phyloP scores from a whole-genome alignment of 164 flowering plant species.

The Saururus chinensis region DNA sequence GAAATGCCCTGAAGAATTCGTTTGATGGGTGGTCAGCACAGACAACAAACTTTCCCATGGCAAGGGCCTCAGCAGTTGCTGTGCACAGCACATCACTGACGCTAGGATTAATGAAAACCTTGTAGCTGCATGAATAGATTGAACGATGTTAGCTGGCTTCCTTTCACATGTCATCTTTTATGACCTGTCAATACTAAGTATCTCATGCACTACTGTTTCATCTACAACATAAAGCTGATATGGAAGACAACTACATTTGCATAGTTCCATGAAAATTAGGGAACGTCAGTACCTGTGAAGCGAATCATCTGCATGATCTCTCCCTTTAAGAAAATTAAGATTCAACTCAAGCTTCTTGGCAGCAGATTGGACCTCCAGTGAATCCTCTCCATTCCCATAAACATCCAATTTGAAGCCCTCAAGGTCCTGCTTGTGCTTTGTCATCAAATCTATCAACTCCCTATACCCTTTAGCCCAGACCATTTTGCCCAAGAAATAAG shows the following conservation, averaged over 20 bases:
- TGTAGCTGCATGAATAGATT: slow-evolving; percentile 47
- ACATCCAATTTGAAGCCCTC: slow-evolving; percentile 83
- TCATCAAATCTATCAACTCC: slow-evolving; percentile 77
- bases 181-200: neutral
- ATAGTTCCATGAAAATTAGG: neutral
- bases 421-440: slow-evolving; percentile 70
- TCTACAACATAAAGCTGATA: neutral
- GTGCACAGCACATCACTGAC: slow-evolving; percentile 64
- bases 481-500: slow-evolving; percentile 96
- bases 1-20: slow-evolving; percentile 87
- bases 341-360: slow-evolving; percentile 66
- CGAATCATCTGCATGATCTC: slow-evolving; percentile 96
- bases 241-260: neutral
- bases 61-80: slow-evolving; percentile 99
- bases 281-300: slow-evolving; percentile 57
- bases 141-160: neutral
- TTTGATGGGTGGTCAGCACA: slow-evolving; percentile 98
- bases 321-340: slow-evolving; percentile 75
- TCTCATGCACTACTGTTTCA: neutral
- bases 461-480: slow-evolving; percentile 98
- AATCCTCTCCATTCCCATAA: slow-evolving; percentile 96
- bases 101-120: slow-evolving; percentile 95
- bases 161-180: neutral
- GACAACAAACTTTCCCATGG: slow-evolving; percentile 97
- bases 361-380: slow-evolving; percentile 70